Evolutionary conservation across 495 filamentous ascomycete genomes (phyloP).

Genomic region (Stereocaulon alpinum): DNA sequence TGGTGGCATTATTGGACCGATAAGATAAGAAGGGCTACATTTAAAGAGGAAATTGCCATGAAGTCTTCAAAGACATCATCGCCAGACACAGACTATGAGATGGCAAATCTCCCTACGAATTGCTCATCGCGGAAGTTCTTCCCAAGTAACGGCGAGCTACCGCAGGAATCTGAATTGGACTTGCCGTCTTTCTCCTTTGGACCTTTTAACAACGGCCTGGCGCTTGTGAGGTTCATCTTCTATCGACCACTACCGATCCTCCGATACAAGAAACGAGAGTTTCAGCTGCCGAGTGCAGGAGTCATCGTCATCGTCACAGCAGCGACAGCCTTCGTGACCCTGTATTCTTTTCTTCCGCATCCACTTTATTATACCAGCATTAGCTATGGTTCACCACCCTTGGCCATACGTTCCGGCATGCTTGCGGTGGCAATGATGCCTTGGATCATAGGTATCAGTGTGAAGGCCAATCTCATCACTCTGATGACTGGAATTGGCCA

Average conservation of each 20-base stretch:
- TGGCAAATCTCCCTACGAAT: constrained; percentile 58
- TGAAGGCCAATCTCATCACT: constrained; percentile 81
- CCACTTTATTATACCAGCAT: constrained; percentile 80
- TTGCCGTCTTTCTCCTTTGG: constrained; percentile 58
- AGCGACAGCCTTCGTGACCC: constrained; percentile 57
- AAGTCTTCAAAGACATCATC: constrained; percentile 42
- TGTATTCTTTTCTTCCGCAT: constrained; percentile 78
- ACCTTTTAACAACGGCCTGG: constrained; percentile 62
- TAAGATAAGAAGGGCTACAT: constrained; percentile 72
- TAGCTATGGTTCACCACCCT: constrained; percentile 71
- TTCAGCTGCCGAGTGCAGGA: constrained; percentile 67
- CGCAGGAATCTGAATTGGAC: constrained; percentile 44
- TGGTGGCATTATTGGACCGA: constrained; percentile 81
- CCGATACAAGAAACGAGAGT: constrained; percentile 47
- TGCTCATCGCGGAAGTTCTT: constrained; percentile 62
- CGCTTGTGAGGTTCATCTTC: constrained; percentile 72
- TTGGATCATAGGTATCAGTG: constrained; percentile 82
- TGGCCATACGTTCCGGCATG: constrained; percentile 89
- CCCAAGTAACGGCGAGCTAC: constrained; percentile 42
- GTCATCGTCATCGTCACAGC: constrained; percentile 54
- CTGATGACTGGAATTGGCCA: constrained; percentile 85
- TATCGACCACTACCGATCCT: constrained; percentile 71
- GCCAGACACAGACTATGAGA: constrained; percentile 57
- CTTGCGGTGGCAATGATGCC: constrained; percentile 87
- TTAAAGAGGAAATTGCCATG: constrained; percentile 57